Base-by-base conservation (phyloP, 176 grass and related monocot genomes). In the Aegilops speltoides region DNA sequence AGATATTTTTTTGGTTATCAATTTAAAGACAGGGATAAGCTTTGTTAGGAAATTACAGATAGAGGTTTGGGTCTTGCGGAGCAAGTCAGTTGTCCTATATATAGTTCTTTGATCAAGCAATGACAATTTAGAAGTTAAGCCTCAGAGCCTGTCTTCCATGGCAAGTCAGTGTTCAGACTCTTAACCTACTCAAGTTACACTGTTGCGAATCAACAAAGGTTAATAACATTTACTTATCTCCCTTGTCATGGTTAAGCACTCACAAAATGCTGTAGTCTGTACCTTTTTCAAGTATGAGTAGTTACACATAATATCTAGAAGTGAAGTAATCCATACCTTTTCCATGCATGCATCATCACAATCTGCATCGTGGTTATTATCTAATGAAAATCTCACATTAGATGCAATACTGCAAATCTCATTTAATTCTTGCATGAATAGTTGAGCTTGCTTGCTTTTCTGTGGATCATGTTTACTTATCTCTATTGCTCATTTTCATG, bases 381-480 rank as follows among this genome's bases (percentile, higher is more conserved):
- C 54, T 20, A 71, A 52, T 72, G 38, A 17, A 11, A 79, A 64
- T 79, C 16, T 84, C 22, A 73, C 10, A 68, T 38, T 89, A 46
- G 10, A 76, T 86, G 66, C 45, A 80, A 16, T 68, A 61, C 56
- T 36, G 12, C 31, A 70, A n/a, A 69, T 33, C 24, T 64, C 38
- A 64, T 45, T 61, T 34, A 2, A 26, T 90, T 86, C 10, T 63
- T 79, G 64, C 83, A 85, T 77, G 15, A 64, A 54, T 68, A 17
- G 22, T 89, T 78, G 64, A 68, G 20, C 17, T 59, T 46, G 38
- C 29, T 11, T 82, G 3, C 59, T 28, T 83, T 46, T 65, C 8
- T 56, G 40, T 28, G 61, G 22, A 50, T 85, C 54, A 45, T 85
- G 12, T 66, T 88, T 79, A 76, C 87, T 81, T 54, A 83, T 83